Evolutionary conservation across 176 grass and related monocot species (phyloP).

Genomic region (Oropetium thomaeum): DNA sequence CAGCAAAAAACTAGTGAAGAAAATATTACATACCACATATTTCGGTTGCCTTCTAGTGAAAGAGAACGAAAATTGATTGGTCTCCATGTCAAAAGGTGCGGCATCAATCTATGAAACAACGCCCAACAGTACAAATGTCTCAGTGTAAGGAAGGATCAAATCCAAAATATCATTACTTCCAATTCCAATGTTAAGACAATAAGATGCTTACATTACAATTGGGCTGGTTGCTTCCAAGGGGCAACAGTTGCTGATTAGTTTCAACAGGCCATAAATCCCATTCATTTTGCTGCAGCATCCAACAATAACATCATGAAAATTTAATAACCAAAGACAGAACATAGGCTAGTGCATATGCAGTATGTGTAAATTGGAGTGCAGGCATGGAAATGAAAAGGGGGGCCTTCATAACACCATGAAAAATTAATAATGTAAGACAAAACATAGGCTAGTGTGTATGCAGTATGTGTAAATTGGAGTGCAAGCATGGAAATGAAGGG

Average conservation of each 20-base stretch:
- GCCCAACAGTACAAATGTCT: background rate
- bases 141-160: background rate
- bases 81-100: constrained; percentile 22
- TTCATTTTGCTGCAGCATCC: constrained; percentile 13
- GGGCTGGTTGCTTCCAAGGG: background rate
- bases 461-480: background rate
- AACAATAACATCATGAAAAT: constrained; percentile 20
- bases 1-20: constrained; percentile 3
- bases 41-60: constrained; percentile 28
- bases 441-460: background rate
- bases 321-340: background rate
- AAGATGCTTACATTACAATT: constrained; percentile 36
- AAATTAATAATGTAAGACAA: background rate
- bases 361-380: background rate
- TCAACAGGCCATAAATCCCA: background rate
- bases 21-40: constrained; percentile 42
- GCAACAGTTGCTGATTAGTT: constrained; percentile 12
- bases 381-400: background rate
- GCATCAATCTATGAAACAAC: constrained; percentile 25
- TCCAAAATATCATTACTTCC: background rate
- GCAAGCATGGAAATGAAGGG: background rate
- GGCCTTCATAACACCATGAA: background rate
- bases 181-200: background rate
- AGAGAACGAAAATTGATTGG: constrained; percentile 17
- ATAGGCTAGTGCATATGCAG: background rate